These are phyloP conservation scores for Aureobasidium sp. DNA, from an alignment of 2,329 filamentous ascomycete species.

Conservation along the genomic window DNA sequence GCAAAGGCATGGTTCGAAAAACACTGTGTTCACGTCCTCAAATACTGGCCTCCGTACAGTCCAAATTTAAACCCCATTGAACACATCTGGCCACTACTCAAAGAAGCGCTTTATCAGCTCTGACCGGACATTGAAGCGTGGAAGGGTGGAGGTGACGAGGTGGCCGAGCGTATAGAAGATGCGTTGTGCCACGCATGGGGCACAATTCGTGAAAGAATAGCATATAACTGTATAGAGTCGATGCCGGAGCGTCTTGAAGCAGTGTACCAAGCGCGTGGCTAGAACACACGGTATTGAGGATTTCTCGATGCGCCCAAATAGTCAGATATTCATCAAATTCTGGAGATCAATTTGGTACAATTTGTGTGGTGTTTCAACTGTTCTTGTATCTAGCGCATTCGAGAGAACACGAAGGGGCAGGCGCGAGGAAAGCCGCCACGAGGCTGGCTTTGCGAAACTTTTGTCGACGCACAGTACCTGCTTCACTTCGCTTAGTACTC, in stretches of 20 bases:
- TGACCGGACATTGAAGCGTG: not conserved
- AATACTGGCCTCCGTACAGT: not conserved
- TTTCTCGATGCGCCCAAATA: not conserved
- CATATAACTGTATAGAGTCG: not conserved
- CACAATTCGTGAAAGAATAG: not conserved
- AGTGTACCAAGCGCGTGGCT: not conserved
- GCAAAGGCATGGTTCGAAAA: not conserved
- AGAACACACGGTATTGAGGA: not conserved
- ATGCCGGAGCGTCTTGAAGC: not conserved
- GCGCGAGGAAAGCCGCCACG: not conserved
- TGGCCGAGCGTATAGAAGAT: not conserved
- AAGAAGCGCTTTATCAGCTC: constrained; percentile 1
- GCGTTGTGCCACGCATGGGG: not conserved
- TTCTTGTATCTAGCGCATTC: not conserved
- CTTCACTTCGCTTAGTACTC: too few relatives aligned
- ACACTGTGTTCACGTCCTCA: not conserved
- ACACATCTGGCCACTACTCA: not conserved
- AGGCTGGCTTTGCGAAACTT: not conserved
- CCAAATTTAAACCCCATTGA: not conserved
- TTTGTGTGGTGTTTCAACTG: not conserved
- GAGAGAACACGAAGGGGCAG: not conserved
- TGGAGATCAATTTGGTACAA: not conserved
- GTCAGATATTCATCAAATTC: not conserved
- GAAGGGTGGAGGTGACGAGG: not conserved
- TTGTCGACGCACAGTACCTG: not conserved